A percentile compares a stretch with the other conserved stretches of the same genome.
These are phyloP conservation scores for Globisporangium paroecandrum DNA, from an alignment of 352 stramenopile species.

Conservation along the genomic window DNA sequence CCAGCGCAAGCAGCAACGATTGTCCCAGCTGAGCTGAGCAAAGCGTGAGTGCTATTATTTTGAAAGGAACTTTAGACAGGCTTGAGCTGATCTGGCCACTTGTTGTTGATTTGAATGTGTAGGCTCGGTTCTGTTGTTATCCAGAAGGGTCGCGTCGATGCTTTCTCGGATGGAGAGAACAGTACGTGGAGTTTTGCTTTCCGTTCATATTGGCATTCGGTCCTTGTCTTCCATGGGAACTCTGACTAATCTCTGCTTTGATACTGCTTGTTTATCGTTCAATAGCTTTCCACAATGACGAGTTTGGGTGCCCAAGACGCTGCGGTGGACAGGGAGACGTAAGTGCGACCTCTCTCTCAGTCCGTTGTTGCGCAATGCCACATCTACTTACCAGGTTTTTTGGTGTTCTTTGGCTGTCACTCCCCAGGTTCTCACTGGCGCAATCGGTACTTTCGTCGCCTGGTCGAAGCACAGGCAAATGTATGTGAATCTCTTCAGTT, in stretches of 20 bases:
- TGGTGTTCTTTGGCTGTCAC: neutral
- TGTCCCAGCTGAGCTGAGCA: slow-evolving; percentile 39
- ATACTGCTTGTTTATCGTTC: neutral
- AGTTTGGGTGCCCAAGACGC: slow-evolving; percentile 74
- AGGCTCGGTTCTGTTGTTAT: slow-evolving; percentile 85
- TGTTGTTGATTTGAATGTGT: neutral
- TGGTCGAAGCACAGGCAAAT: slow-evolving; percentile 54
- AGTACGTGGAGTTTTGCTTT: slow-evolving; percentile 30
- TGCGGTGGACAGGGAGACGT: slow-evolving; percentile 93
- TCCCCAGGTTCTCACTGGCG: slow-evolving; percentile 71
- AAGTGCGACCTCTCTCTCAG: slow-evolving; percentile 6
- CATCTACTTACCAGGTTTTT: neutral
- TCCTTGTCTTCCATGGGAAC: neutral
- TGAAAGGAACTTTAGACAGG: too few species aligned
- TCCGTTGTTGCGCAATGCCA: neutral
- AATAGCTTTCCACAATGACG: slow-evolving; percentile 39
- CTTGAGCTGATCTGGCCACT: neutral
- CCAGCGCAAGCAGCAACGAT: slow-evolving; percentile 48
- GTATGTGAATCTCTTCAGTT: slow-evolving; percentile 22
- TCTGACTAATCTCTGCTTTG: neutral
- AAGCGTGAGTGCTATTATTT: slow-evolving; percentile 31
- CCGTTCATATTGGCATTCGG: neutral
- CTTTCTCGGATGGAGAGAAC: slow-evolving; percentile 69
- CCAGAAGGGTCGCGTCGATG: slow-evolving; percentile 79
- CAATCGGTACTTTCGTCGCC: slow-evolving; percentile 72